Base-by-base conservation (phyloP, 176 grass and related monocot species). In the Olyra latifolia region DNA sequence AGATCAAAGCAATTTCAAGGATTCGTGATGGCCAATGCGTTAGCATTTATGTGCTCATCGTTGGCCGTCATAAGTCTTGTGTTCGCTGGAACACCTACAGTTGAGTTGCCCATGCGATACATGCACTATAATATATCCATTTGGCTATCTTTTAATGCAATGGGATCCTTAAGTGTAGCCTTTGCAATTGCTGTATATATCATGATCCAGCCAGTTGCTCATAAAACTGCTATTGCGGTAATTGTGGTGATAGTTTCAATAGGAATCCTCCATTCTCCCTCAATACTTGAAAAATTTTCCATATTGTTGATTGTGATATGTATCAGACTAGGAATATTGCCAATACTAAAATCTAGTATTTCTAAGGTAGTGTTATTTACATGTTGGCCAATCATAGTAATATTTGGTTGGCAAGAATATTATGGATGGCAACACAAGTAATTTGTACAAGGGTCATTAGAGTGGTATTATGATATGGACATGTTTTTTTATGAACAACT, bases 391-490 rank as follows among this genome's bases (percentile, higher is more conserved):
- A 13, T 60, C 6, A 60, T 77, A 25, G 27, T 84, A 27, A 84
- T 84, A 10, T 84, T 84, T 68, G 82, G 73, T 40, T 77, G 73
- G 63, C 63, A 77, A 84, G 62, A 77, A 49, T 49, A 48, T 38
- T 49, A 48, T 38, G 15, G 72, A 60, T 69, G 47, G 53, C 10
- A 12, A 14, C 64, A 83, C 61, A 9, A 7, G 0, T 80, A 24
- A 81, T 32, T 71, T 58, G 39, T 69, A 58, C 23, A 64, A 58
- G 29, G 13, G 16, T 5, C 50, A 20, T 76, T 23, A 10, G 3
- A 46, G 63, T 67, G 13, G 44, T 35, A 67, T 35, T 54, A 2
- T 46, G 41, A 44, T 20, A 48, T 20, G 14, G 7, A 14, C 22
- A 55, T 41, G 9, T 41, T 78, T 65, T 78, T 65, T 65, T 24